Base-by-base conservation (phyloP, 1,284 basidiomycete species). In the Farysia itapuensis region DNA sequence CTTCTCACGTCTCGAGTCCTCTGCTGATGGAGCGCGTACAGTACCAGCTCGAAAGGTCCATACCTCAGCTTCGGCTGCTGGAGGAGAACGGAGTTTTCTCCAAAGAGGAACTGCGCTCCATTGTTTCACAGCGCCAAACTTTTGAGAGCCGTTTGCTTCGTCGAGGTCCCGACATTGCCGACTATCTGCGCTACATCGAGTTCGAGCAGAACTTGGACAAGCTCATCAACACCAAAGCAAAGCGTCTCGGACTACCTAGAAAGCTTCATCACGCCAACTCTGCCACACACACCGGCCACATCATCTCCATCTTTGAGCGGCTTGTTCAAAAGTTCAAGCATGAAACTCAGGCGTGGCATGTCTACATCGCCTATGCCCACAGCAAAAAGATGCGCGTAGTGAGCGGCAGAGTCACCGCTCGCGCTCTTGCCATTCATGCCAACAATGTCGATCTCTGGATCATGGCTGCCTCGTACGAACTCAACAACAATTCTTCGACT, bases 11-110 rank as follows among this genome's bases (percentile, higher is more conserved):
- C n/a, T n/a, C n/a, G n/a, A n/a, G n/a, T n/a, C n/a, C n/a, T n/a
- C n/a, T n/a, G n/a, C n/a, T n/a, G n/a, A 94, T 94, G 90, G 90
- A 95, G 82, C 84, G 90, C 61, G 91, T 95, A 0, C 89, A 94
- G 67, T 94, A 89, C 70, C 86, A 93, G 79, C 88, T 94, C 77
- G 92, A 95, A 85, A 86, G 90, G 81, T 93, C 93, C 84, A 87
- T 95, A 82, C 85, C 88, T 44, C 92, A 96, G 84, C 87, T 97
- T 70, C 92, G 91, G 79, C 90, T 95, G 79, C 82, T 96, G 19
- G 85, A 89, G 63, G 84, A 91, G 67, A 90, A 88, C 79, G 84
- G 84, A 53, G 80, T 96, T 46, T 96, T 98, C 78, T 85, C 88
- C 2, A 83, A 86, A 79, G 90, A 90, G 63, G 51, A 77, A 65